Evolutionary conservation across 805 yeast genomes (phyloP).

Genomic region (Isabelozyma heimii): DNA sequence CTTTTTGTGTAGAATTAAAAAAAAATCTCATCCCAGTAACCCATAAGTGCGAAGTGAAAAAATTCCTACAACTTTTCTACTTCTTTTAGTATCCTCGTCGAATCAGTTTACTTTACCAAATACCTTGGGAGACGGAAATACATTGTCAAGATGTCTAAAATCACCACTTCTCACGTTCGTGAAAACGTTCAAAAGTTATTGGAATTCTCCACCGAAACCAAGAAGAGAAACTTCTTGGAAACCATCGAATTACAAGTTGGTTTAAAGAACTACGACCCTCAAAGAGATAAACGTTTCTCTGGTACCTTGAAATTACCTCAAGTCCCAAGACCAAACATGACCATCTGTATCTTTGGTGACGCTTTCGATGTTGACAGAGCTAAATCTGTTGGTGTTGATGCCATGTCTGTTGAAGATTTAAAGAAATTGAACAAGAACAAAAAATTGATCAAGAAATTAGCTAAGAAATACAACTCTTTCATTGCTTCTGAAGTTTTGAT

Average conservation of each 20-base stretch:
- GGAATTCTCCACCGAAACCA: conserved; percentile 87
- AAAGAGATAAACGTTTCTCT: conserved; percentile 99
- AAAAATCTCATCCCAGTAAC: background rate
- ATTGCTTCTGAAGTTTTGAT: conserved; percentile 98
- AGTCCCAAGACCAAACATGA: conserved; percentile 99
- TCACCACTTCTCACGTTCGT: conserved; percentile 91
- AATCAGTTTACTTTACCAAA: conserved; percentile 47
- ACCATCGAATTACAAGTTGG: conserved; percentile 99
- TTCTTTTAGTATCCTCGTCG: conserved; percentile 50
- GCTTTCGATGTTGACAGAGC: conserved; percentile 99
- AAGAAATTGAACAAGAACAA: conserved; percentile 99
- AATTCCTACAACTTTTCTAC: conserved; percentile 1
- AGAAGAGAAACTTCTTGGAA: conserved; percentile 99
- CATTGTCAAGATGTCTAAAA: conserved; percentile 67
- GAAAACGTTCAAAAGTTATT: conserved; percentile 92
- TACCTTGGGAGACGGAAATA: conserved; percentile 69
- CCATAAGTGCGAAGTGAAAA: conserved; percentile 1
- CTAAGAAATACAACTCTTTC: conserved; percentile 99
- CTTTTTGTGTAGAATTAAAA: background rate
- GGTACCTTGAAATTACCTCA: conserved; percentile 97
- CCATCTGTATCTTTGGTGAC: conserved; percentile 99
- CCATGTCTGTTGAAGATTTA: conserved; percentile 99
- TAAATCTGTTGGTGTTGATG: conserved; percentile 97
- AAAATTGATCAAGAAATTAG: conserved; percentile 98
- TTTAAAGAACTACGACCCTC: conserved; percentile 99